A percentile compares a stretch with the other conserved stretches of the same genome.
Evolutionary conservation across 768 basidiomycete genomes (phyloP).

Genomic region (Pholiota microspora): DNA sequence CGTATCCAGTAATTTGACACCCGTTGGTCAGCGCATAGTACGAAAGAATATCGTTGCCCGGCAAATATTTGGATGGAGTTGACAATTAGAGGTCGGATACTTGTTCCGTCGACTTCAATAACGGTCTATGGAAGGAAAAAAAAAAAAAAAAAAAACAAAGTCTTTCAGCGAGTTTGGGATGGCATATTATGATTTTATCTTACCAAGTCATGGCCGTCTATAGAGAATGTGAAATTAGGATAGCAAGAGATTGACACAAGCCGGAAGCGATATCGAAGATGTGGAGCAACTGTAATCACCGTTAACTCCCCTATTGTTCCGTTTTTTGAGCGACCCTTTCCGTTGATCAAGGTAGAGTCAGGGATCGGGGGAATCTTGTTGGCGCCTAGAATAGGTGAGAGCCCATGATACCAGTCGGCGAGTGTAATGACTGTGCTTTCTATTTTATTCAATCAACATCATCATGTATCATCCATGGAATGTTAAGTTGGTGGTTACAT

Average conservation of each 20-base stretch:
- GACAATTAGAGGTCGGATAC: conserved; percentile 32
- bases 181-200: not conserved
- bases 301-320: no score
- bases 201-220: conserved; percentile 40
- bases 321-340: conserved; percentile 48
- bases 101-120: conserved; percentile 39
- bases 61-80: conserved; percentile 30
- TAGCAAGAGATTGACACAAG: conserved; percentile 44
- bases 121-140: no score
- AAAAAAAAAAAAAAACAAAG: no score
- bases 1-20: conserved; percentile 44
- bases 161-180: no score
- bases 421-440: conserved; percentile 13
- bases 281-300: no score
- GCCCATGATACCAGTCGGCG: conserved; percentile 23
- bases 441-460: no score
- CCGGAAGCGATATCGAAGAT: conserved; percentile 3
- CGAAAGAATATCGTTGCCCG: conserved; percentile 45
- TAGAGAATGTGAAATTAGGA: conserved; percentile 39
- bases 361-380: conserved; percentile 21
- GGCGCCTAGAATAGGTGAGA: conserved; percentile 23
- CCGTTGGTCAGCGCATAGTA: conserved; percentile 34
- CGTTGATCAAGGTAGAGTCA: conserved; percentile 44
- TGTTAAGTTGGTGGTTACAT: no score
- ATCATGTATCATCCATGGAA: no score